phyloP scores from a whole-genome alignment of 371 early-diverging fungal genomes.

The Coemansia sp. region DNA sequence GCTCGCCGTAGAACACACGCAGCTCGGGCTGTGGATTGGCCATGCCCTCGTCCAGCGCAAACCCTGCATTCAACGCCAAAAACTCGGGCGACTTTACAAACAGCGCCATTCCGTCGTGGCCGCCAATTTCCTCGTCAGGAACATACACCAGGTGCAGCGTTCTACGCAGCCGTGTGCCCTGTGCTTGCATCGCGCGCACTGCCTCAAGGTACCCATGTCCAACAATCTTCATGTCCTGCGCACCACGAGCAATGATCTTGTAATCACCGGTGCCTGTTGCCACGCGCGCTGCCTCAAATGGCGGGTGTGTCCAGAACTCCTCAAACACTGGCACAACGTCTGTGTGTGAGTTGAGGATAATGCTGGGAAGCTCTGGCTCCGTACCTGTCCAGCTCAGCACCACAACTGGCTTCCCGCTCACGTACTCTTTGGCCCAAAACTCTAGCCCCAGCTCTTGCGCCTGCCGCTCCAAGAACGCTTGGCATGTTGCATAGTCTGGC shows the following conservation, averaged over 20 bases:
- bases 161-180: slow-evolving; percentile 57
- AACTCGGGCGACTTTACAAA: slow-evolving; percentile 64
- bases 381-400: slow-evolving; percentile 65
- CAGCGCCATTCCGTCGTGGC: slow-evolving; percentile 68
- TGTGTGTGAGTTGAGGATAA: slow-evolving; percentile 78
- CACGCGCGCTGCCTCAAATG: slow-evolving; percentile 69
- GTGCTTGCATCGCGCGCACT: slow-evolving; percentile 58
- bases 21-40: slow-evolving; percentile 60
- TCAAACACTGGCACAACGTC: slow-evolving; percentile 84
- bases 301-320: slow-evolving; percentile 69
- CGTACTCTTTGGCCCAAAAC: slow-evolving; percentile 55
- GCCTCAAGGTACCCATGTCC: slow-evolving; percentile 77
- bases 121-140: slow-evolving; percentile 84
- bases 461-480: slow-evolving; percentile 57
- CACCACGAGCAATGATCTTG: slow-evolving; percentile 72
- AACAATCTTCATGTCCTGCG: slow-evolving; percentile 88
- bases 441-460: slow-evolving; percentile 67
- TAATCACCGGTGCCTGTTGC: slow-evolving; percentile 51
- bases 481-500: slow-evolving; percentile 68
- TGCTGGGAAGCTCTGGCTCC: slow-evolving; percentile 56
- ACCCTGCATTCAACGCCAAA: slow-evolving; percentile 66
- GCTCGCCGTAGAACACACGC: slow-evolving; percentile 77
- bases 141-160: slow-evolving; percentile 72
- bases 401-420: slow-evolving; percentile 67
- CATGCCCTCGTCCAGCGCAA: slow-evolving; percentile 79